Base-by-base conservation (phyloP, 2,329 filamentous ascomycete species). In the Exserohilum rostratum region DNA sequence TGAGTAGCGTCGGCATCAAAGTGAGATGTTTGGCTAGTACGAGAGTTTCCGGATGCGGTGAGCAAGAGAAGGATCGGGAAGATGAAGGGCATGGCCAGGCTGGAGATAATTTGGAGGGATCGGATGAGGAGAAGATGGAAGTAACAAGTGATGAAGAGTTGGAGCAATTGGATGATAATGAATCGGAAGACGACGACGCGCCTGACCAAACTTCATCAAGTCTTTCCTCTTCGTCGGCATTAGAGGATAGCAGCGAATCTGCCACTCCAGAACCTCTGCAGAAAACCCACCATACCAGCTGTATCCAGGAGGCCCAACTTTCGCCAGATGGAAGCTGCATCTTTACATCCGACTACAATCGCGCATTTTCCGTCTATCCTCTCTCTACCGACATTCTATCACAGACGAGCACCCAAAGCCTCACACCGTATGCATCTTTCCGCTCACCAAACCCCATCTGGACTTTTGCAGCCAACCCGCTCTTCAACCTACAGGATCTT, bases 261-360 rank as follows among this genome's bases (percentile, higher is more conserved):
- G 15, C 6, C 0, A 46, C 39, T 18, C 31, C 17, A 15, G 33
- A 33, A n/a, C 11, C 30, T 5, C 18, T 43, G 1, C 17, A 33
- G 5, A 22, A 39, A 3, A 6, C 7, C 22, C 45, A n/a, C 11
- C 15, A 58, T 31, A 63, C 60, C 11, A 72, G 68, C 56, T 68
- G 67, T 35, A 64, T 73, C 22, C 60, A 70, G 27, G 68, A 72
- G 38, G 64, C 66, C 0, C 65, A 72, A 42, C 62, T 74, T 6
- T 71, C 67, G 6, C 74, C 82, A 13, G 85, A 87, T 67, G 85
- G 85, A 6, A 85, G 82, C 1, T 81, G 79, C 18, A 66, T 87
- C 20, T 67, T 88, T 53, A 83, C 84, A 2, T 79, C 80, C 35
- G 82, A 78, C 53, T 79, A 74, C 52, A 75, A 84, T n/a, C 77